A percentile compares a stretch with the other conserved stretches of the same genome.
phyloP scores from a whole-genome alignment of 768 basidiomycete species.

The Coprinellus aureogranulatus region DNA sequence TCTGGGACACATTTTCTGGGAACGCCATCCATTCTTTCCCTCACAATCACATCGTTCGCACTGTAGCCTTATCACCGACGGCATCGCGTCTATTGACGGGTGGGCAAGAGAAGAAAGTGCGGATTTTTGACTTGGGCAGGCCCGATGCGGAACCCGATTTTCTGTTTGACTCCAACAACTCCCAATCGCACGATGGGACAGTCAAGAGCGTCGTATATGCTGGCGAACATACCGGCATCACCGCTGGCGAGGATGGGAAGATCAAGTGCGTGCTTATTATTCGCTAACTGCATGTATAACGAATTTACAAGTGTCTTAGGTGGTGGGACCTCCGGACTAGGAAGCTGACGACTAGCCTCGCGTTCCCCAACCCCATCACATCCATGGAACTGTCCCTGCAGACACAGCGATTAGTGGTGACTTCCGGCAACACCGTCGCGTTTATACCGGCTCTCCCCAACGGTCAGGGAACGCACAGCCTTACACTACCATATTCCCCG shows the following conservation, averaged over 20 bases:
- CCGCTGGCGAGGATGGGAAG: constrained; percentile 87
- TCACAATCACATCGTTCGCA: constrained; percentile 97
- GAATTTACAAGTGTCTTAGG: constrained; percentile 39
- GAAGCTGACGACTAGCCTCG: constrained; percentile 64
- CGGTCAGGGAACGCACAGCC: constrained; percentile 66
- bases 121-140: constrained; percentile 85
- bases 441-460: constrained; percentile 80
- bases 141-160: constrained; percentile 88
- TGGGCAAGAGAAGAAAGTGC: constrained; percentile 96
- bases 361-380: constrained; percentile 77
- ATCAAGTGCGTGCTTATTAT: constrained; percentile 62
- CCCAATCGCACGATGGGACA: constrained; percentile 79
- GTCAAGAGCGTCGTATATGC: constrained; percentile 95
- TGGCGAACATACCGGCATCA: constrained; percentile 81
- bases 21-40: constrained; percentile 90
- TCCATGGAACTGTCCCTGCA: constrained; percentile 89
- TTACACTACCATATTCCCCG: constrained; percentile 80
- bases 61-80: constrained; percentile 79
- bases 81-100: constrained; percentile 77
- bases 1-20: constrained; percentile 95
- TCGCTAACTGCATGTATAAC: not conserved
- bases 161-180: constrained; percentile 55
- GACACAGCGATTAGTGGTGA: constrained; percentile 83
- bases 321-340: constrained; percentile 96
- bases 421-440: constrained; percentile 87